Evolutionary conservation across 805 yeast species (phyloP).

Genomic region (Candida cerambycidarum): DNA sequence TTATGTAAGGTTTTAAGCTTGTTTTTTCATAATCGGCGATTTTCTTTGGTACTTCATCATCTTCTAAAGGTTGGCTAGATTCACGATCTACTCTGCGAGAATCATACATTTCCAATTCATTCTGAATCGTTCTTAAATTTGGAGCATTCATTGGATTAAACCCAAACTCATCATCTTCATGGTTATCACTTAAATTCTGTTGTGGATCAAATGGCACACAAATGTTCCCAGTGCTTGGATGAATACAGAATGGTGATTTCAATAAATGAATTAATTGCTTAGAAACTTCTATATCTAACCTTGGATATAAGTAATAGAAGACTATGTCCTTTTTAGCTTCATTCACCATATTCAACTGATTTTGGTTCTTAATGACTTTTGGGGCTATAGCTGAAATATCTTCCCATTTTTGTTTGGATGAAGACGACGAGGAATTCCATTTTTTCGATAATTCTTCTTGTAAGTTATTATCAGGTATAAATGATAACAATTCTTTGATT

Average conservation of each 20-base stretch:
- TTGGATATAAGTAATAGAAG: conserved; percentile 79
- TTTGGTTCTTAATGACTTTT: conserved; percentile 43
- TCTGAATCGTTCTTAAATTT: conserved; percentile 60
- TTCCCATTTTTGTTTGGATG: conserved; percentile 71
- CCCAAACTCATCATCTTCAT: conserved; percentile 43
- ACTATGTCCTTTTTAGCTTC: conserved; percentile 83
- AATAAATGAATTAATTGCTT: conserved; percentile 85
- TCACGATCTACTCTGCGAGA: conserved; percentile 29
- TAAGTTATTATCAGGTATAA: conserved; percentile 61
- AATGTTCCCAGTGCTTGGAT: conserved; percentile 92
- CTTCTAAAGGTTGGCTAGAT: conserved; percentile 21
- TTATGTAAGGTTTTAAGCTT: conserved; percentile 67
- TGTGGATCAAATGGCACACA: conserved; percentile 82
- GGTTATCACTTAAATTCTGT: conserved; percentile 32
- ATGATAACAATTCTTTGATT: conserved; percentile 55
- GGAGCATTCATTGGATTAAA: conserved; percentile 86
- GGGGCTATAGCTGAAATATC: conserved; percentile 61
- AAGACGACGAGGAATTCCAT: conserved; percentile 52
- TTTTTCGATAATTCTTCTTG: conserved; percentile 50
- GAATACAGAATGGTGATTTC: conserved; percentile 95
- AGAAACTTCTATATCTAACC: conserved; percentile 91
- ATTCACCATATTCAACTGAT: conserved; percentile 49
- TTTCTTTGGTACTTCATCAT: conserved; percentile 19
- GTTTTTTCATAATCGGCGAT: conserved; percentile 60
- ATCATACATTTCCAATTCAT: conserved; percentile 58